Evolutionary conservation across 345 rosid species (phyloP).

Genomic region (Abelmoschus esculentus): DNA sequence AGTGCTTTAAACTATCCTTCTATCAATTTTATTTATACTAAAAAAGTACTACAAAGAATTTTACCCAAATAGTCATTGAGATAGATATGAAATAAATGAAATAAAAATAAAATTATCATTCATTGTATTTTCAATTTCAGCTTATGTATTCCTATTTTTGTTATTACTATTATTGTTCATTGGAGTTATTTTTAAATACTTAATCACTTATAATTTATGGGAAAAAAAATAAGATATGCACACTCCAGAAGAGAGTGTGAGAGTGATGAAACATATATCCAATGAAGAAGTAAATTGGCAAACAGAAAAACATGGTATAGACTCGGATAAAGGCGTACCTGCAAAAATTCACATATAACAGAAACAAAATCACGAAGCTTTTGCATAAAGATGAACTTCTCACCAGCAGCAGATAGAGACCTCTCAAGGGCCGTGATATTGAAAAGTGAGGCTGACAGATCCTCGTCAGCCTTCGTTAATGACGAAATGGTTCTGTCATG

Average conservation of each 20-base stretch:
- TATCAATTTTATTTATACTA: background rate
- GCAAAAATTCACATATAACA: conserved; percentile 92
- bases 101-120: too few species aligned
- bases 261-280: background rate
- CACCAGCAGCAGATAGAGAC: conserved; percentile 77
- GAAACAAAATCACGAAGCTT: conserved; percentile 92
- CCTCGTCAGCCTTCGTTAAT: conserved; percentile 38
- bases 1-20: too few species aligned
- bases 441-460: conserved; percentile 42
- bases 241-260: background rate
- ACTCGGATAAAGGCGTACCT: conserved; percentile 58
- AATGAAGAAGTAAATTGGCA: background rate
- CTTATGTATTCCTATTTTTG: background rate
- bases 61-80: background rate
- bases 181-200: background rate
- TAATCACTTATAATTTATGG: background rate
- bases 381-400: conserved; percentile 99
- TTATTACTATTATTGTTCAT: background rate
- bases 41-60: background rate
- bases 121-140: background rate
- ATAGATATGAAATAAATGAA: background rate
- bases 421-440: conserved; percentile 69
- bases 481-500: conserved; percentile 47
- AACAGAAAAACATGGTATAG: conserved; percentile 12
- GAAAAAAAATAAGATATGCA: background rate